Conservation (phyloP, 2,329 filamentous ascomycete species). For the Tolypocladium ovalisporum region DNA sequence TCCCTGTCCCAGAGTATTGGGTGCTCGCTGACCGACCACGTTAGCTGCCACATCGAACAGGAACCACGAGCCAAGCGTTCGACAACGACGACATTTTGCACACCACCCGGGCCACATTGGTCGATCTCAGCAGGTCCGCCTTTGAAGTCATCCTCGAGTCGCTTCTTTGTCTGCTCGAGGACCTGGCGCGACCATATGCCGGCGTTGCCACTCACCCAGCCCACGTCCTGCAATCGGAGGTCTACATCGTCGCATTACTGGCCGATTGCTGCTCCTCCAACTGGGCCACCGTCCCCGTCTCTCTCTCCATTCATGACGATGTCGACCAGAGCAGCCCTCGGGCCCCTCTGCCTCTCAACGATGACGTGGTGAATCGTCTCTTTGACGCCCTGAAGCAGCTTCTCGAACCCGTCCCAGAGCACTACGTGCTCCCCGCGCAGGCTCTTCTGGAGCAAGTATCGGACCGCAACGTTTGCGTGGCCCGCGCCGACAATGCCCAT, state of each 20-base stretch:
- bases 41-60: constrained; percentile 7
- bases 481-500: constrained; percentile 12
- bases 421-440: constrained; percentile 42
- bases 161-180: constrained; percentile 46
- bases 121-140: constrained; percentile 46
- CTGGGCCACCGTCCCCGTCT: constrained; percentile 31
- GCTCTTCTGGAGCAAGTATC: constrained; percentile 44
- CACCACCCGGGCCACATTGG: constrained; percentile 49
- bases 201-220: constrained; percentile 40
- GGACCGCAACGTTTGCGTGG: constrained; percentile 23
- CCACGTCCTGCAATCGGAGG: constrained; percentile 52
- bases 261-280: constrained; percentile 55
- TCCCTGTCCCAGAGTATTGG: background rate
- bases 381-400: constrained; percentile 46
- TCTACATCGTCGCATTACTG: constrained; percentile 51
- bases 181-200: constrained; percentile 44
- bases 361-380: constrained; percentile 40
- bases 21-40: background rate
- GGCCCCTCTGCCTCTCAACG: constrained; percentile 31
- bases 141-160: constrained; percentile 45
- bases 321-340: constrained; percentile 7
- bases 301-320: constrained; percentile 17
- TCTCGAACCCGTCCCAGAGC: constrained; percentile 48
- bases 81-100: constrained; percentile 49
- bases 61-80: constrained; percentile 1